These are phyloP conservation scores for Wickerhamiella musiphila DNA, from an alignment of 805 yeast species.

Conservation along the genomic window DNA sequence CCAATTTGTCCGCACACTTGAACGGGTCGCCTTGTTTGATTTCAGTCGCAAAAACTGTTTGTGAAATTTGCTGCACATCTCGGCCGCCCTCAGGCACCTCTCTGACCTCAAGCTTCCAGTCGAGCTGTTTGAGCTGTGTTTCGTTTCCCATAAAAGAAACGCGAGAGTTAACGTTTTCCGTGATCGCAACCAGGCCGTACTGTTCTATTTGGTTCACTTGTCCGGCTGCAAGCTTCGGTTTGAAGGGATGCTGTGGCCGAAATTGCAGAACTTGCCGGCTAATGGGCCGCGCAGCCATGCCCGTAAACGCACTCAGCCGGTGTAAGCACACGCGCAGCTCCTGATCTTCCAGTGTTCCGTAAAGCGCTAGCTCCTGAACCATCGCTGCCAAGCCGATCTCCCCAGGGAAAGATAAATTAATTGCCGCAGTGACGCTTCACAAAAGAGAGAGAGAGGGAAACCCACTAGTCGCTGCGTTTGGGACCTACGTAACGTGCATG, in stretches of 20 bases:
- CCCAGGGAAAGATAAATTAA: no score
- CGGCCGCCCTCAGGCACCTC: constrained; percentile 26
- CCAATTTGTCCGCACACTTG: constrained; percentile 39
- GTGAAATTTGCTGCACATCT: constrained; percentile 35
- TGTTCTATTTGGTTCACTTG: constrained; percentile 21
- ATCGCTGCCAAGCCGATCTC: no score
- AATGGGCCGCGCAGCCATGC: constrained; percentile 20
- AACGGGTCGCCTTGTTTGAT: constrained; percentile 23
- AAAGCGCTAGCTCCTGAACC: constrained; percentile 24
- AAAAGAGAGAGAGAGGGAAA: no score
- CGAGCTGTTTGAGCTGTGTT: constrained; percentile 3
- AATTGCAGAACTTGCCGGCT: constrained; percentile 19
- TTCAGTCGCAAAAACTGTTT: constrained; percentile 43
- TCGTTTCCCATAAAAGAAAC: not conserved
- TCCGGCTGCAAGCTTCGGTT: constrained; percentile 19
- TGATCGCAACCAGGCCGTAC: constrained; percentile 17
- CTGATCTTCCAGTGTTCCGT: constrained; percentile 17
- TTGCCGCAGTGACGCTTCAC: no score
- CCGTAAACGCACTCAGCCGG: constrained; percentile 22
- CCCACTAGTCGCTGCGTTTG: no score
- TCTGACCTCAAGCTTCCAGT: constrained; percentile 18
- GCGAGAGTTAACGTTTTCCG: constrained; percentile 1
- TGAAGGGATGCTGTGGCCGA: constrained; percentile 18
- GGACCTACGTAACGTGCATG: no score
- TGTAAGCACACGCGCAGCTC: constrained; percentile 19